Percentiles rank a stretch among this genome's conserved stretches.
phyloP scores from a whole-genome alignment of 768 basidiomycete species.

The Kwoniella sp. region DNA sequence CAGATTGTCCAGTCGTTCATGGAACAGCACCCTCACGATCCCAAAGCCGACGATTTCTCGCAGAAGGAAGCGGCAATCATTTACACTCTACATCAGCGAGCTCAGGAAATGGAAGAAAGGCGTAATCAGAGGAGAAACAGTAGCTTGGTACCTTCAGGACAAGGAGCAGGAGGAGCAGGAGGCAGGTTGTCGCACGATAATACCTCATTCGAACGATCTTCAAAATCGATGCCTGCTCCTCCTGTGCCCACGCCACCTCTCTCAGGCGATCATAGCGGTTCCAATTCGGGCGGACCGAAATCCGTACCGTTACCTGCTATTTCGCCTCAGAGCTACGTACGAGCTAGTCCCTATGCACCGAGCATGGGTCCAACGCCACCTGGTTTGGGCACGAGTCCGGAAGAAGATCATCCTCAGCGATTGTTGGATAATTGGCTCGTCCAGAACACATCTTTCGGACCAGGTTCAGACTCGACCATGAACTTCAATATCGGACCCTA shows the following conservation, averaged over 20 bases:
- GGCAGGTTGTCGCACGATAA: constrained; percentile 24
- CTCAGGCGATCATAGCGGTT: constrained; percentile 2
- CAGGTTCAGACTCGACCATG: constrained; percentile 29
- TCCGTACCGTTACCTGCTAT: constrained; percentile 11
- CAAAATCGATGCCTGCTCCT: constrained; percentile 17
- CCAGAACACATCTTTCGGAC: constrained; percentile 32
- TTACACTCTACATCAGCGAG: constrained; percentile 46
- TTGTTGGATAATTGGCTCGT: constrained; percentile 53
- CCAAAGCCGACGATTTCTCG: constrained; percentile 49
- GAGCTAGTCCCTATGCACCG: neutral
- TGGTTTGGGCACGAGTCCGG: constrained; percentile 28
- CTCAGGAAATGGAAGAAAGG: constrained; percentile 35
- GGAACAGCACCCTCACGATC: constrained; percentile 49
- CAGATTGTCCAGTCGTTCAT: constrained; percentile 48
- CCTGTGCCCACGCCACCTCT: constrained; percentile 16
- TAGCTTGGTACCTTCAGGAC: constrained; percentile 2
- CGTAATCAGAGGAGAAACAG: constrained; percentile 6
- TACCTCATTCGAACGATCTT: constrained; percentile 37
- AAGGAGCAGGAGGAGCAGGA: no score
- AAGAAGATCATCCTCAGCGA: constrained; percentile 51
- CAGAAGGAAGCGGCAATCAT: constrained; percentile 52
- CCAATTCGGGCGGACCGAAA: neutral
- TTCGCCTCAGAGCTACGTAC: constrained; percentile 14
- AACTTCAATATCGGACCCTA: constrained; percentile 22
- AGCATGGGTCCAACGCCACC: constrained; percentile 21